phyloP scores from a whole-genome alignment of 225 moss, liverwort and hornwort species.

The Ulota crispa region DNA sequence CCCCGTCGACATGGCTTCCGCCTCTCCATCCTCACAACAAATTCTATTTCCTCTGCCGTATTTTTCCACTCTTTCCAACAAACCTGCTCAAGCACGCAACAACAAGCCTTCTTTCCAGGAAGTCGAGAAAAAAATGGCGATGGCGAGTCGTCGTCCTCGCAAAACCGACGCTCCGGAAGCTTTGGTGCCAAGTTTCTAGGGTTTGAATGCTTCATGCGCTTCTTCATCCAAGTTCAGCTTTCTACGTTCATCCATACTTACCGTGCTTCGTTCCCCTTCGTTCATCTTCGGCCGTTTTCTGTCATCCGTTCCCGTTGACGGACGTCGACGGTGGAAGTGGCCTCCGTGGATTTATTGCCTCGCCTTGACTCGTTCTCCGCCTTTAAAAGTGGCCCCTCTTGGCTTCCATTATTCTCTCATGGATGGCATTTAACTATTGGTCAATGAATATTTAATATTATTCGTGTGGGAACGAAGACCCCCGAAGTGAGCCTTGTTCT shows the following conservation, averaged over 20 bases:
- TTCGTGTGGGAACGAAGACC: background rate
- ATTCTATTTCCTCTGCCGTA: background rate
- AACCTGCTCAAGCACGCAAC: background rate
- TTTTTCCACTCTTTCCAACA: background rate
- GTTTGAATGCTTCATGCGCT: slow-evolving; percentile 36
- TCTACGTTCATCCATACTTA: background rate
- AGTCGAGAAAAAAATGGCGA: slow-evolving; percentile 6
- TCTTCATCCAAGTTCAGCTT: slow-evolving; percentile 28
- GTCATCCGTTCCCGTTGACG: background rate
- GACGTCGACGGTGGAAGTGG: background rate
- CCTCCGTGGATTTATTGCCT: slow-evolving; percentile 3
- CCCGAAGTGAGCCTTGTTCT: background rate
- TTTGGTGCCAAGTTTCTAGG: slow-evolving; percentile 31
- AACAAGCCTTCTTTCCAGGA: background rate
- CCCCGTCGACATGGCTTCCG: background rate
- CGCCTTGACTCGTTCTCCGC: slow-evolving; percentile 25
- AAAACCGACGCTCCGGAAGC: slow-evolving; percentile 2
- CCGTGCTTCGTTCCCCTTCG: background rate
- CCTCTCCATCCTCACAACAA: slow-evolving; percentile 2
- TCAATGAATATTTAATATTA: slow-evolving; percentile 1
- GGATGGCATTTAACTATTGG: background rate
- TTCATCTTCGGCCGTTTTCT: slow-evolving; percentile 18
- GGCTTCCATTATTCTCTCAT: background rate
- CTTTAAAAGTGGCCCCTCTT: background rate
- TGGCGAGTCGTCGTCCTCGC: background rate